Evolutionary conservation across 1,284 basidiomycete species (phyloP).

Genomic region (Mixia osmundae): DNA sequence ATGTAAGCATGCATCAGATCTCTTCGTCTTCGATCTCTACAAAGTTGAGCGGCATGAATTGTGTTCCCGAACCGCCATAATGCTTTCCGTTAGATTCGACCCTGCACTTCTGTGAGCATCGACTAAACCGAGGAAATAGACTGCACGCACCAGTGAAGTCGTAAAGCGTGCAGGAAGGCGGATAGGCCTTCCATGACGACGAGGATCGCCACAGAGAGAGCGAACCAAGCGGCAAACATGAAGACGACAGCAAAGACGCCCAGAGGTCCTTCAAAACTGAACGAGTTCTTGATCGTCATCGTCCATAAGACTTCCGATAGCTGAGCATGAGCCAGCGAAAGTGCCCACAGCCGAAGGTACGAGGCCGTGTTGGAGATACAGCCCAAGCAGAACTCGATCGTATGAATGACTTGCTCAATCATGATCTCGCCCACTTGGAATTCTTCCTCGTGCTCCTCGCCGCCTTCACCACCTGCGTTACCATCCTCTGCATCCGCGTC

Average conservation of each 20-base stretch:
- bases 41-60: slow-evolving; percentile 16
- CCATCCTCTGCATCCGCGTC: slow-evolving; percentile 31
- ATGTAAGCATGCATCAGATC: too few relatives aligned
- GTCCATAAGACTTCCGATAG: slow-evolving; percentile 55
- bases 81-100: slow-evolving; percentile 25
- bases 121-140: slow-evolving; percentile 13
- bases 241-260: slow-evolving; percentile 36
- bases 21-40: slow-evolving; percentile 10
- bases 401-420: slow-evolving; percentile 30
- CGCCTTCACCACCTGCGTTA: slow-evolving; percentile 4
- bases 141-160: slow-evolving; percentile 92
- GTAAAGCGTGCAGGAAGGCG: slow-evolving; percentile 84
- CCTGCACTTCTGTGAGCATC: slow-evolving; percentile 5
- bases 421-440: slow-evolving; percentile 80
- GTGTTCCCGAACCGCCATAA: slow-evolving; percentile 21
- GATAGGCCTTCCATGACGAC: slow-evolving; percentile 38
- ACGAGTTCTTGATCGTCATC: slow-evolving; percentile 20
- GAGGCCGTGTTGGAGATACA: slow-evolving; percentile 99
- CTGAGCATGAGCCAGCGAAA: slow-evolving; percentile 93
- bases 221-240: slow-evolving; percentile 59
- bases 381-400: slow-evolving; percentile 93
- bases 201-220: slow-evolving; percentile 35
- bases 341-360: slow-evolving; percentile 94
- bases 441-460: slow-evolving; percentile 27
- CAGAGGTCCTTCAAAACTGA: slow-evolving; percentile 26